Evolutionary conservation across 768 basidiomycete genomes (phyloP).

Genomic region (Lentinula guzmanii): DNA sequence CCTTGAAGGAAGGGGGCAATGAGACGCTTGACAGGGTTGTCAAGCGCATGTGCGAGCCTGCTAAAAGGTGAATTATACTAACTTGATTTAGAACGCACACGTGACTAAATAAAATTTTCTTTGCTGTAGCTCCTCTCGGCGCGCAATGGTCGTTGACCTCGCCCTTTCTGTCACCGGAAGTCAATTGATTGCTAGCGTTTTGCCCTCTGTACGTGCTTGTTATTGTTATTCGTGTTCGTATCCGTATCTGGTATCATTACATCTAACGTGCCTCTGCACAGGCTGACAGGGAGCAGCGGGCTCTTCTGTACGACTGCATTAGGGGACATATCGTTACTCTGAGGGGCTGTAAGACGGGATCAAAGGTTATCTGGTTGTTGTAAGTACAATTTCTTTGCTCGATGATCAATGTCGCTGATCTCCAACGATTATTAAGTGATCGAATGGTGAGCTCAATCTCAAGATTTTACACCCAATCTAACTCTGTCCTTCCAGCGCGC

Average conservation of each 20-base stretch:
- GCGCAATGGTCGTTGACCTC: conserved; percentile 83
- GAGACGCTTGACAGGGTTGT: conserved; percentile 72
- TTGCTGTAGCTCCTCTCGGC: conserved; percentile 42
- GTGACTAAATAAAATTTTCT: conserved; percentile 13
- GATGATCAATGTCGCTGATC: background rate
- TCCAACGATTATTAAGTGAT: conserved; percentile 30
- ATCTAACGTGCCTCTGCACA: conserved; percentile 20
- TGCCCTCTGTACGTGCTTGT: conserved; percentile 55
- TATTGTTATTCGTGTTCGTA: background rate
- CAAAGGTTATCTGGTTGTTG: conserved; percentile 90
- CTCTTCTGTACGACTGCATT: conserved; percentile 78
- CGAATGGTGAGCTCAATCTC: conserved; percentile 38
- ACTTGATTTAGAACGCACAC: background rate
- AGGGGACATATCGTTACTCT: conserved; percentile 84
- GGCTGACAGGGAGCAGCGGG: conserved; percentile 86
- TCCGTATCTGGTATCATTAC: too few relatives aligned
- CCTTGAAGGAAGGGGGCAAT: conserved; percentile 77
- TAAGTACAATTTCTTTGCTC: conserved; percentile 19
- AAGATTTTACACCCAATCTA: conserved; percentile 6
- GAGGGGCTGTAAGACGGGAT: conserved; percentile 88
- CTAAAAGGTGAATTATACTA: conserved; percentile 55
- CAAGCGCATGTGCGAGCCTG: conserved; percentile 80
- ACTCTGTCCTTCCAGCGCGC: conserved; percentile 35
- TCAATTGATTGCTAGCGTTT: conserved; percentile 76
- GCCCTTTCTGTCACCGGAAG: conserved; percentile 81